Evolutionary conservation across 2,329 filamentous ascomycete species (phyloP), one percentile per base, ranked within the genome.

Genomic region (Claviceps maximensis): DNA sequence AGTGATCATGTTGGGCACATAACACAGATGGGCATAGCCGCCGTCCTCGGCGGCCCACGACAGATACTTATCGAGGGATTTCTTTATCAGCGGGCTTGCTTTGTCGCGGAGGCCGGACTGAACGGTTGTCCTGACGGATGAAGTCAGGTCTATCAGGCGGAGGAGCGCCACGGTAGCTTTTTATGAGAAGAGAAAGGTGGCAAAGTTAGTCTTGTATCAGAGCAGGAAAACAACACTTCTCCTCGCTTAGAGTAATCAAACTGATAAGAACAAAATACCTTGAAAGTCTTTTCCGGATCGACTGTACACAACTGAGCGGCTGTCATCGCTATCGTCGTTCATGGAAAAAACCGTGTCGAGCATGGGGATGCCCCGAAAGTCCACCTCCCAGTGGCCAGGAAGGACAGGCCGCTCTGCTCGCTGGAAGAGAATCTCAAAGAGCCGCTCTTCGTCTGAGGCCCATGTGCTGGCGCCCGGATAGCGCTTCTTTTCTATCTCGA

Each of bases 371-470:
- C 63, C 67, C 8, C 67, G 58, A n/a, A 73, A 65, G 50, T 72
- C 70, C 15, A 71, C 58, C 15, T 63, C 60, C 71, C 71, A 74
- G 31, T 69, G 65, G 4, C 60, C 53, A 1, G 71, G 71, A 12
- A 74, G 56, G 31, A 74, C 63, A 2, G 71, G 67, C 2, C 69
- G 61, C 53, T 71, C 66, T 54, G 71, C 66, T n/a, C 71, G 60
- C 57, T 68, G 61, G 54, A 67, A 74, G 2, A 74, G 57, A 40
- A 70, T 65, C 58, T 71, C 68, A 52, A 73, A 74, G 33, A 74
- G 63, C 2, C 58, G 61, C 31, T 71, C 69, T 57, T 79, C 78
- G n/a, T 72, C 72, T 10, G 69, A 63, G 29, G 78, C 69, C 76
- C 78, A 80, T 52, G 70, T 65, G 47, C 69, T 70, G 42, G 75